Conservation (phyloP, 305 asterid species). For the Salvia sclarea region DNA sequence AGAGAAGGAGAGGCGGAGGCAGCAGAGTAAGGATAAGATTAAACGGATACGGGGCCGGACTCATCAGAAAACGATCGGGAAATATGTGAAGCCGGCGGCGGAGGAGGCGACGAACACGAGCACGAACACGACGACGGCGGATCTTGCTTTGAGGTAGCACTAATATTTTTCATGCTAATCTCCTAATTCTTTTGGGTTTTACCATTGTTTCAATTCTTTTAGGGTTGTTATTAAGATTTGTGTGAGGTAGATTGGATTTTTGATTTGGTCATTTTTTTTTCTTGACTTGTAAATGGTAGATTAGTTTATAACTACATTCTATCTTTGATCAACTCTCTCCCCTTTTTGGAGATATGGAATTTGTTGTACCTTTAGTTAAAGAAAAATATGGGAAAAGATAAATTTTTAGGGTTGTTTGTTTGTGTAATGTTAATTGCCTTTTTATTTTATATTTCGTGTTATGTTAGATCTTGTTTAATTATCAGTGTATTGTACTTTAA, state of each 20-base stretch:
- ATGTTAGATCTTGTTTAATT: background rate
- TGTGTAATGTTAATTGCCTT: background rate
- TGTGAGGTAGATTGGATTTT: slow-evolving; percentile 31
- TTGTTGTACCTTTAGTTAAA: slow-evolving; percentile 3
- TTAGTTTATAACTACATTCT: slow-evolving; percentile 18
- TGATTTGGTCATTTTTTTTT: slow-evolving; percentile 4
- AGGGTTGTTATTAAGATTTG: slow-evolving; percentile 31
- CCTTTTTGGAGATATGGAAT: slow-evolving; percentile 8
- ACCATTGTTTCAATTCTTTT: slow-evolving; percentile 47
- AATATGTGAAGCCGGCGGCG: slow-evolving; percentile 75
- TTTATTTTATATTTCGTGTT: background rate
- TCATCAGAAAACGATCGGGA: slow-evolving; percentile 75
- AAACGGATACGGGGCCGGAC: slow-evolving; percentile 68
- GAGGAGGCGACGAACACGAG: no score
- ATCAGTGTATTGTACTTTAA: background rate
- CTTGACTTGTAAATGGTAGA: slow-evolving; percentile 35
- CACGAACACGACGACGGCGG: slow-evolving; percentile 54
- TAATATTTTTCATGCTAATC: slow-evolving; percentile 10
- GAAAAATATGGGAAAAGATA: background rate
- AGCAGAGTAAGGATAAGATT: slow-evolving; percentile 75
- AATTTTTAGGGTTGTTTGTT: background rate
- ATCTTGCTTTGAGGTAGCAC: slow-evolving; percentile 42
- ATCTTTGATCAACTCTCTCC: background rate
- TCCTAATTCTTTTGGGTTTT: slow-evolving; percentile 33
- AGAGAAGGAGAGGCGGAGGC: slow-evolving; percentile 68